phyloP scores from a whole-genome alignment of 2,329 filamentous ascomycete genomes.

The Metarhizium robertsii region DNA sequence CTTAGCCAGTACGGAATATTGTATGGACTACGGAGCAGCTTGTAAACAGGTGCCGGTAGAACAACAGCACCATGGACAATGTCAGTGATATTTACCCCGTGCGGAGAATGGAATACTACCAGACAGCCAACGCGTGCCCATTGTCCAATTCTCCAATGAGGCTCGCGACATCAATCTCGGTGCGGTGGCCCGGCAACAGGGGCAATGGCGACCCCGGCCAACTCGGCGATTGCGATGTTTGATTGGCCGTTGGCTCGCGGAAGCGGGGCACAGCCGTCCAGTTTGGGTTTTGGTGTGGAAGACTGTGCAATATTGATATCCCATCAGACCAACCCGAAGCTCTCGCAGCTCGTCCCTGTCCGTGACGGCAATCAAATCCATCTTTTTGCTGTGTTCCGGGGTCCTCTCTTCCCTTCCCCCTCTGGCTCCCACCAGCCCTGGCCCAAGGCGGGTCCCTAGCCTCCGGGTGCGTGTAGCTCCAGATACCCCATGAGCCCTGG shows the following conservation, averaged over 20 bases:
- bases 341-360: not conserved
- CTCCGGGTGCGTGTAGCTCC: not conserved
- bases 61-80: no score
- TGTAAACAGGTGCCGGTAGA: no score
- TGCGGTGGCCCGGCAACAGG: constrained; percentile 7
- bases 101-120: not conserved
- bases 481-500: not conserved
- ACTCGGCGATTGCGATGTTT: not conserved
- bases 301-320: no score
- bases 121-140: not conserved
- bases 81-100: not conserved
- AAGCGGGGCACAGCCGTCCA: not conserved
- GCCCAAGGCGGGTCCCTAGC: not conserved
- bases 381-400: no score
- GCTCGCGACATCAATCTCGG: constrained; percentile 3
- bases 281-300: not conserved
- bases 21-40: no score
- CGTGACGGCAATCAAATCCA: no score
- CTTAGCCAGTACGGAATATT: no score
- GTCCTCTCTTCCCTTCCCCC: not conserved
- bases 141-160: not conserved
- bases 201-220: not conserved
- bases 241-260: not conserved
- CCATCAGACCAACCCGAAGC: not conserved
- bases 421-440: not conserved